Conservation (phyloP, 2,329 filamentous ascomycete species). For the Scleromitrula shiraiana region DNA sequence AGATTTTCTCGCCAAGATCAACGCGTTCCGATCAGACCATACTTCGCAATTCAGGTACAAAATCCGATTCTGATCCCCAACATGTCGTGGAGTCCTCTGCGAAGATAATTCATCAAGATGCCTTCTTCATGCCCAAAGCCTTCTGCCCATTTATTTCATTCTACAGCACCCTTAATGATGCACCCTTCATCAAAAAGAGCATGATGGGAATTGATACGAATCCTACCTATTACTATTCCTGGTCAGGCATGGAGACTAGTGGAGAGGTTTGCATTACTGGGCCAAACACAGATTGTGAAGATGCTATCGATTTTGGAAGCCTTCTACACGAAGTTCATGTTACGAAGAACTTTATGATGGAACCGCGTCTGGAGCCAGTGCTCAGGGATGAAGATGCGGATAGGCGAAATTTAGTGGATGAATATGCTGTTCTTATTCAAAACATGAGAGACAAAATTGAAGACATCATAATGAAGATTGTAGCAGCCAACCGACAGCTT, state of each 20-base stretch:
- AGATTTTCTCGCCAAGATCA: neutral
- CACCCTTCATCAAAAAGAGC: constrained; percentile 1
- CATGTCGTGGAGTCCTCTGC: neutral
- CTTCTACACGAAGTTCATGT: constrained; percentile 4
- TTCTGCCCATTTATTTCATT: constrained; percentile 9
- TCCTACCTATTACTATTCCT: constrained; percentile 3
- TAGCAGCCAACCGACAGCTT: too few species aligned
- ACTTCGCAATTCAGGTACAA: neutral
- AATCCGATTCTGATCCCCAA: neutral
- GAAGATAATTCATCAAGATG: constrained; percentile 17
- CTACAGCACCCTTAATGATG: constrained; percentile 1
- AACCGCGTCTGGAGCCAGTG: neutral
- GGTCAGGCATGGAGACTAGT: neutral
- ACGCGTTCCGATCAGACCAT: too few species aligned
- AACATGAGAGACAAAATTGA: neutral
- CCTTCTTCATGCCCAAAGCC: constrained; percentile 17
- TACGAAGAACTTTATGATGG: neutral
- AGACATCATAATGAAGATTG: too few species aligned
- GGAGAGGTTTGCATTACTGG: constrained; percentile 7
- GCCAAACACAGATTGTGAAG: constrained; percentile 15
- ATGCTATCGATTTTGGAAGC: constrained; percentile 15
- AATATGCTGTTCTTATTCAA: constrained; percentile 2
- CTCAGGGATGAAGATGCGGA: constrained; percentile 1
- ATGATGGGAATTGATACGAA: neutral
- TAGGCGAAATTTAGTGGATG: neutral